Conservation (phyloP, 208 protist species). For the Trypanosoma melophagium region DNA sequence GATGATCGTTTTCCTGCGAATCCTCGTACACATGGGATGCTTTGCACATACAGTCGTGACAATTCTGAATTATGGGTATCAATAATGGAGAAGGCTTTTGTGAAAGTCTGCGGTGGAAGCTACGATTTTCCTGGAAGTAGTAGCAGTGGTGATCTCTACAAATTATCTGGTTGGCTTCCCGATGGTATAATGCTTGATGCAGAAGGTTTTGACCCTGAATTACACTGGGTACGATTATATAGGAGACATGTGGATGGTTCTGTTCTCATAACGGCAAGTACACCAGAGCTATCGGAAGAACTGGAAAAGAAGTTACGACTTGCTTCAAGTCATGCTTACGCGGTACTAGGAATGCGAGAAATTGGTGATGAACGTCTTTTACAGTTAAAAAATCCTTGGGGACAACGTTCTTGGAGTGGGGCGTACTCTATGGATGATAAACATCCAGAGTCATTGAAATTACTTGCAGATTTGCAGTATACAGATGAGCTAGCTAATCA, state of each 20-base stretch:
- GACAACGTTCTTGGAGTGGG: conserved; percentile 61
- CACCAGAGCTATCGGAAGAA: conserved; percentile 27
- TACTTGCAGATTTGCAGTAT: conserved; percentile 52
- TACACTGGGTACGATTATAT: conserved; percentile 73
- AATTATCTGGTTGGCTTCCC: conserved; percentile 86
- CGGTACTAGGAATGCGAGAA: conserved; percentile 66
- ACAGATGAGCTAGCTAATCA: conserved; percentile 44
- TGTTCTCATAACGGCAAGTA: conserved; percentile 72
- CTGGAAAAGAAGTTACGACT: conserved; percentile 41
- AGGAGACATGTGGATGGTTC: conserved; percentile 55
- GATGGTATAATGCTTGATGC: conserved; percentile 44
- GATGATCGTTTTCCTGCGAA: conserved; percentile 84
- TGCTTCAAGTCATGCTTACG: conserved; percentile 65
- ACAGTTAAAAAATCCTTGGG: conserved; percentile 84
- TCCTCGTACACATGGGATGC: conserved; percentile 29
- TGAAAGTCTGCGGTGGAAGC: conserved; percentile 84
- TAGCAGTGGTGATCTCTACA: conserved; percentile 85
- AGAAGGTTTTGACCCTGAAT: conserved; percentile 59
- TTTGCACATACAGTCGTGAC: conserved; percentile 39
- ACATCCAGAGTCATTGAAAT: conserved; percentile 30
- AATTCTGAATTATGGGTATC: conserved; percentile 65
- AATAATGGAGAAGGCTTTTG: conserved; percentile 88
- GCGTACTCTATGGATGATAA: conserved; percentile 54
- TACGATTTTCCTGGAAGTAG: conserved; percentile 87
- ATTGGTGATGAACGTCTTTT: conserved; percentile 49